phyloP scores from a whole-genome alignment of 1,284 basidiomycete species.

The Tremellales sp. region DNA sequence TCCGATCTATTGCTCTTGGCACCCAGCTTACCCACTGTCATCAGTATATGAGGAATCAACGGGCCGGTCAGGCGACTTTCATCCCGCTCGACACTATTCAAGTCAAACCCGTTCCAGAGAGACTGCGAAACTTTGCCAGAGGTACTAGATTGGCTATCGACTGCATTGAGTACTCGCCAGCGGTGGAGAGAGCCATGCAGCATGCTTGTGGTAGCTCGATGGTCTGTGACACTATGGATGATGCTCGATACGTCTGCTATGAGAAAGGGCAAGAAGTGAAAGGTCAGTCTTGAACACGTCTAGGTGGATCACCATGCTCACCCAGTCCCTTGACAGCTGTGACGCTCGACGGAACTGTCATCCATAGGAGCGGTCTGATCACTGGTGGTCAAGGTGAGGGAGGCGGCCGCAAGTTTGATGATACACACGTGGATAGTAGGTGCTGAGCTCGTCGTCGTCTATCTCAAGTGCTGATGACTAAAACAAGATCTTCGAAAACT shows the following conservation, averaged over 20 bases:
- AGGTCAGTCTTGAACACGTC: conserved; percentile 54
- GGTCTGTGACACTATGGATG: conserved; percentile 90
- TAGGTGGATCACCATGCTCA: background rate
- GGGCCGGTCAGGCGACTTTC: conserved; percentile 92
- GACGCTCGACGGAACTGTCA: conserved; percentile 92
- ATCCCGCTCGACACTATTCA: conserved; percentile 96
- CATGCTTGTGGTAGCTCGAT: conserved; percentile 93
- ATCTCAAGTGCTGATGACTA: conserved; percentile 4
- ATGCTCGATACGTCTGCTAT: conserved; percentile 86
- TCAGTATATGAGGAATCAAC: conserved; percentile 91
- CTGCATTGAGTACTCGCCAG: conserved; percentile 81
- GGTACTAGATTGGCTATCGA: conserved; percentile 92
- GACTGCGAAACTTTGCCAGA: conserved; percentile 83
- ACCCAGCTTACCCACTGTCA: background rate
- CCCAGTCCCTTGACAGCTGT: conserved; percentile 62
- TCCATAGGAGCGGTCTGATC: conserved; percentile 95
- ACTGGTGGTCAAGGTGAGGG: conserved; percentile 84
- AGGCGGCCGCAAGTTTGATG: conserved; percentile 80
- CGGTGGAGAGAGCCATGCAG: conserved; percentile 88
- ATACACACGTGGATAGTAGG: conserved; percentile 81
- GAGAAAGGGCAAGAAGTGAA: conserved; percentile 95
- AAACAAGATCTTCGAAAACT: conserved; percentile 62
- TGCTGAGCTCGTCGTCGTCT: background rate
- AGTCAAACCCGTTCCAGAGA: conserved; percentile 89
- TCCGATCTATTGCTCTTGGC: background rate